Conservation (phyloP, 257 asterid genomes). For the Ajuga chamaepitys region DNA sequence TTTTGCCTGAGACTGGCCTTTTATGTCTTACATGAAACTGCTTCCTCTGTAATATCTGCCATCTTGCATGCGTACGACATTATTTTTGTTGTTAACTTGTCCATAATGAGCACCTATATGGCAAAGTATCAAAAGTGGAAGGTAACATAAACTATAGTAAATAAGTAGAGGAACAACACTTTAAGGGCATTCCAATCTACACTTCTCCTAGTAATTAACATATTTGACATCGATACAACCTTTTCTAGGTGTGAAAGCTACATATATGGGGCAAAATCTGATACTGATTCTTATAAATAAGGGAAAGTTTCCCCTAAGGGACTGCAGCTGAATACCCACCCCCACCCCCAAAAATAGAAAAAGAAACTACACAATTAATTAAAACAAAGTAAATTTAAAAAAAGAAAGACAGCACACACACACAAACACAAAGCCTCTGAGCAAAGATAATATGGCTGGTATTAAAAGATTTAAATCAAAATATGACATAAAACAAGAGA, state of each 20-base stretch:
- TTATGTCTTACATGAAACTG: constrained; percentile 97
- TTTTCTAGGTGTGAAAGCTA: neutral
- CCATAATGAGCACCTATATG: constrained; percentile 94
- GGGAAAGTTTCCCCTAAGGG: neutral
- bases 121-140: constrained; percentile 22
- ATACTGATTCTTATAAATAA: neutral
- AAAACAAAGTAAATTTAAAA: too few relatives aligned
- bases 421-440: neutral
- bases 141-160: neutral
- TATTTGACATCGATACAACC: neutral
- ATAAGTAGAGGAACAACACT: neutral
- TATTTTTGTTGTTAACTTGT: constrained; percentile 85
- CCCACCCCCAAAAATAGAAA: neutral
- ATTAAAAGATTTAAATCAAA: neutral
- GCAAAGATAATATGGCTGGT: neutral
- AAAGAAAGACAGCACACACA: too few relatives aligned
- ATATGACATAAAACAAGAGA: neutral
- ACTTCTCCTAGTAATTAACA: neutral
- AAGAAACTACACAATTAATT: neutral
- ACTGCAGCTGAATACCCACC: neutral
- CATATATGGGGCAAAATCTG: neutral
- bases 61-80: constrained; percentile 95
- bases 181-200: neutral
- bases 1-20: constrained; percentile 43
- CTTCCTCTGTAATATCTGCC: constrained; percentile 98